Conservation (phyloP, 2,329 filamentous ascomycete species). For the Calonectria leucothoes region DNA sequence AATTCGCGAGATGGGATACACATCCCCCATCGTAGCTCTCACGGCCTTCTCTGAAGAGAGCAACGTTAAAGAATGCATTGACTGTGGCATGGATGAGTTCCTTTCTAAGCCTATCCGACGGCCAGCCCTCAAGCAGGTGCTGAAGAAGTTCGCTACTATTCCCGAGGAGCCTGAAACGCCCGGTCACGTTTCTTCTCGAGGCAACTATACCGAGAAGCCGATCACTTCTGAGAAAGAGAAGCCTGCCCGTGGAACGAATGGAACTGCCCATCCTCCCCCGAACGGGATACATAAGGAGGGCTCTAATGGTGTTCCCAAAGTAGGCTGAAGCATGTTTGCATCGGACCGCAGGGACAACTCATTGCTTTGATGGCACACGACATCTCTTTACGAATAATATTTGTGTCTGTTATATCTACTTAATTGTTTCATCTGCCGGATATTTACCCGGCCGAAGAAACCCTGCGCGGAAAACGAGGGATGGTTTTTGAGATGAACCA, state of each 20-base stretch:
- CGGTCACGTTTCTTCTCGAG: not conserved
- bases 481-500: not conserved
- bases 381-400: not conserved
- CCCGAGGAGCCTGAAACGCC: slow-evolving; percentile 68
- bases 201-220: slow-evolving; percentile 25
- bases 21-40: slow-evolving; percentile 87
- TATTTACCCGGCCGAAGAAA: not conserved
- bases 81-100: slow-evolving; percentile 94
- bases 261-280: slow-evolving; percentile 14
- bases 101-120: slow-evolving; percentile 80
- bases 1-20: slow-evolving; percentile 88
- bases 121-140: slow-evolving; percentile 86
- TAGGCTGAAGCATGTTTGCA: slow-evolving; percentile 22
- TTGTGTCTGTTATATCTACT: not conserved
- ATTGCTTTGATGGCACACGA: not conserved
- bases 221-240: slow-evolving; percentile 32
- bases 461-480: no score
- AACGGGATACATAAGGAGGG: not conserved
- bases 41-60: slow-evolving; percentile 92
- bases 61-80: slow-evolving; percentile 87
- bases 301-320: slow-evolving; percentile 24
- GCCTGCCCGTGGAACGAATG: slow-evolving; percentile 30
- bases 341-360: not conserved
- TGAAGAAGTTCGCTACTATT: slow-evolving; percentile 87
- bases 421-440: not conserved